Conservation (phyloP, 768 basidiomycete species). For the Termitomyces sp. region DNA sequence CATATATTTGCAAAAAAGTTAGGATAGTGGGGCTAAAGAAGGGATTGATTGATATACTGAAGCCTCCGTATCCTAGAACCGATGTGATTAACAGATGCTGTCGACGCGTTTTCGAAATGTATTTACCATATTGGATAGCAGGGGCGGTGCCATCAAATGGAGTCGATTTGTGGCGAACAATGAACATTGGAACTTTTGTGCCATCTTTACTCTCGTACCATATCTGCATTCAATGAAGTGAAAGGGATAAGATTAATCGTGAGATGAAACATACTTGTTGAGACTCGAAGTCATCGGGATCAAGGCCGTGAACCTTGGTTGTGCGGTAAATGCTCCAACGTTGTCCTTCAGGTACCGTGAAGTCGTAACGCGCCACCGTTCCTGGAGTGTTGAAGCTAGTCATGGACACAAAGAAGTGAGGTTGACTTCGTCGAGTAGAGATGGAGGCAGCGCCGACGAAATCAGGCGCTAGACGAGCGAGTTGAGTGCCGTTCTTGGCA, state of each 20-base stretch:
- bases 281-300: slow-evolving; percentile 61
- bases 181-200: slow-evolving; percentile 79
- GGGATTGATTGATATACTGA: slow-evolving; percentile 64
- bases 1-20: slow-evolving; percentile 68
- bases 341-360: slow-evolving; percentile 43
- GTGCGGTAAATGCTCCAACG: slow-evolving; percentile 54
- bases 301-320: slow-evolving; percentile 54
- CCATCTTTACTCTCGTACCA: slow-evolving; percentile 81
- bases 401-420: slow-evolving; percentile 59
- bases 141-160: slow-evolving; percentile 70
- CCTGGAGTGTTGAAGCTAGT: slow-evolving; percentile 71
- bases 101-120: not conserved
- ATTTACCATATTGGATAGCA: slow-evolving; percentile 67
- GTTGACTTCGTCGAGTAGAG: slow-evolving; percentile 43
- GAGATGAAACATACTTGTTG: slow-evolving; percentile 42
- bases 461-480: slow-evolving; percentile 54
- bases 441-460: slow-evolving; percentile 62
- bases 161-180: slow-evolving; percentile 70
- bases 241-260: not conserved
- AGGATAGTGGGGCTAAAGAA: slow-evolving; percentile 67
- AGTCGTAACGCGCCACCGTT: slow-evolving; percentile 58
- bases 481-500: slow-evolving; percentile 42
- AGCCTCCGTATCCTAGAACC: slow-evolving; percentile 71
- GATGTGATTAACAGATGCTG: not conserved
- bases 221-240: slow-evolving; percentile 31